Evolutionary conservation across 2,329 filamentous ascomycete species (phyloP).

Genomic region (Diaporthe citri): DNA sequence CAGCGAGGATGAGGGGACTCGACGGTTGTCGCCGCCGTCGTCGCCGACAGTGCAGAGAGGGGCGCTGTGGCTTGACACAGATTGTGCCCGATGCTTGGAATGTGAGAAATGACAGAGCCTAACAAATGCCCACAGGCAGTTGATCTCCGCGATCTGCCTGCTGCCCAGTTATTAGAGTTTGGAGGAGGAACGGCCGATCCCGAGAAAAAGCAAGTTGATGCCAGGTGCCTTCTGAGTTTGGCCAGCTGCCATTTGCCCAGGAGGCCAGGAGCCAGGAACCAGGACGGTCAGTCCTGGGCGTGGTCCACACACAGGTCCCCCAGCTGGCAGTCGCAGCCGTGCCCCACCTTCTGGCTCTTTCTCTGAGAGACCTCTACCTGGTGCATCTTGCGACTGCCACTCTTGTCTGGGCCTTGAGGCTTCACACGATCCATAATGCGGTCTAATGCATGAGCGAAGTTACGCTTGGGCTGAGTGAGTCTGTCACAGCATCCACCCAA

Average conservation of each 20-base stretch:
- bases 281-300: neutral
- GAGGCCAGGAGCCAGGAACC: neutral
- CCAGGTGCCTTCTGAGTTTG: constrained; percentile 7
- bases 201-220: constrained; percentile 30
- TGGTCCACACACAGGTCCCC: neutral
- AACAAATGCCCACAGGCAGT: constrained; percentile 4
- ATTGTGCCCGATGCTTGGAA: constrained; percentile 8
- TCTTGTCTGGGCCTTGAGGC: constrained; percentile 5
- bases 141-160: constrained; percentile 25
- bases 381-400: constrained; percentile 15
- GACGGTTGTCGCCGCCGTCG: neutral
- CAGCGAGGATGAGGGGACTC: neutral
- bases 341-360: neutral
- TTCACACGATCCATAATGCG: neutral
- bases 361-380: neutral
- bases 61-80: neutral
- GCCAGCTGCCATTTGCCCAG: neutral
- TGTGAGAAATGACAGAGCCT: constrained; percentile 24
- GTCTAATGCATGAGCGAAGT: neutral
- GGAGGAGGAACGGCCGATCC: constrained; percentile 27
- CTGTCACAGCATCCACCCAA: neutral
- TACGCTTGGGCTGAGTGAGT: constrained; percentile 23
- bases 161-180: constrained; percentile 25
- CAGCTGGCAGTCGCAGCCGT: constrained; percentile 10
- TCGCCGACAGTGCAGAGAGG: constrained; percentile 8